phyloP scores from a whole-genome alignment of 768 basidiomycete species.

The Daedaleopsis sinensis region DNA sequence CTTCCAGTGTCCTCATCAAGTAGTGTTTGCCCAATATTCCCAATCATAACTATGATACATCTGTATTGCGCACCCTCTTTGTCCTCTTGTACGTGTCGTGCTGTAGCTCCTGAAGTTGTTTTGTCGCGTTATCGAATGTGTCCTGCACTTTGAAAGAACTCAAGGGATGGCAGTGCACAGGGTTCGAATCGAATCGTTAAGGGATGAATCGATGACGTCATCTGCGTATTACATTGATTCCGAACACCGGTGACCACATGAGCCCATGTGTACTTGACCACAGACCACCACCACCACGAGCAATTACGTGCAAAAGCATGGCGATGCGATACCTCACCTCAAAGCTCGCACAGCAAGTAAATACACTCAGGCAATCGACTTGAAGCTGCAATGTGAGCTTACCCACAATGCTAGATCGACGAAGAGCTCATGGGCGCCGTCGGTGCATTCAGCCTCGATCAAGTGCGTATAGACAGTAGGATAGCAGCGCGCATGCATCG shows the following conservation, averaged over 20 bases:
- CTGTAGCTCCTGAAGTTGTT: background rate
- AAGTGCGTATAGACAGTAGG: slow-evolving; percentile 47
- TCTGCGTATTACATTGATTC: background rate
- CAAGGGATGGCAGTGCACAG: too few species aligned
- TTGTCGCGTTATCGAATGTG: background rate
- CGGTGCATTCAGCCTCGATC: slow-evolving; percentile 96
- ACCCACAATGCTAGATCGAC: slow-evolving; percentile 65
- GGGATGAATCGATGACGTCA: background rate
- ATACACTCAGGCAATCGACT: background rate
- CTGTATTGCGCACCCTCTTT: background rate
- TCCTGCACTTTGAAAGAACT: too few species aligned
- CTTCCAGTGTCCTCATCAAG: background rate
- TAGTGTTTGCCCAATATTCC: too few species aligned
- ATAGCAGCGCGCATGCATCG: background rate
- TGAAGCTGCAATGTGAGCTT: slow-evolving; percentile 1
- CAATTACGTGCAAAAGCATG: slow-evolving; percentile 38
- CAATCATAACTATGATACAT: background rate
- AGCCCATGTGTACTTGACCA: background rate
- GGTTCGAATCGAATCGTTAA: background rate
- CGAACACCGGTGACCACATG: background rate
- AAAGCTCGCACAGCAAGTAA: slow-evolving; percentile 75
- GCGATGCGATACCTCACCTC: slow-evolving; percentile 70
- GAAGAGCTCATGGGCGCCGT: slow-evolving; percentile 86
- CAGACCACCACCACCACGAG: background rate
- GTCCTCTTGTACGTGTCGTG: background rate